These are phyloP conservation scores for Bipolaris oryzae DNA, from an alignment of 2,329 filamentous ascomycete genomes.

Conservation along the genomic window DNA sequence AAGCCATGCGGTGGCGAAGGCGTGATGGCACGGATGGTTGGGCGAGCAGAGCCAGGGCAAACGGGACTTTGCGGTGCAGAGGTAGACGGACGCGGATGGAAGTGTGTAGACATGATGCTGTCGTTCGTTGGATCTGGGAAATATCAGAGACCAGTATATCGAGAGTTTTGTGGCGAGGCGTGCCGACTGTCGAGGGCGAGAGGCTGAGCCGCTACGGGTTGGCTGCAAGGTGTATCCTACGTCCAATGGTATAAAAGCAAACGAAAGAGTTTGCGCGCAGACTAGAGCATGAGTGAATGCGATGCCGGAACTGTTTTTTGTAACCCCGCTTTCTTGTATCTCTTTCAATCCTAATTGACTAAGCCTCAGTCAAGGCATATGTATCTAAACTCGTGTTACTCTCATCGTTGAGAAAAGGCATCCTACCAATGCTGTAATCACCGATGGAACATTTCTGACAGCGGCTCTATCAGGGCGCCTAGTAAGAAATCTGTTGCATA, in stretches of 20 bases:
- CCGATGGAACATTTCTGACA: too few species aligned
- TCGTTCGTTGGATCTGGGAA: not conserved
- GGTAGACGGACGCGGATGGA: slow-evolving; percentile 15
- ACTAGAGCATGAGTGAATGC: not conserved
- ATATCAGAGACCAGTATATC: not conserved
- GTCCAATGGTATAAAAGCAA: not conserved
- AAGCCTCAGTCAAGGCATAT: too few species aligned
- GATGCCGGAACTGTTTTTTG: not conserved
- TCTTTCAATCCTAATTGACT: too few species aligned
- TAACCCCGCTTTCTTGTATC: too few species aligned
- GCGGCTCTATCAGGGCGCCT: too few species aligned
- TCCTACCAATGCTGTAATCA: too few species aligned
- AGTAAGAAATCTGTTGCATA: not conserved
- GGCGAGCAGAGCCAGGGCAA: slow-evolving; percentile 30
- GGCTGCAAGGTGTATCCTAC: not conserved
- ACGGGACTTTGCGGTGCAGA: slow-evolving; percentile 11
- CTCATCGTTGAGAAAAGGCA: too few species aligned
- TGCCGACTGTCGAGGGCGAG: not conserved
- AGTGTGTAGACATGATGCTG: slow-evolving; percentile 9
- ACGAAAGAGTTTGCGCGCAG: not conserved
- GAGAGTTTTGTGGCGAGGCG: not conserved
- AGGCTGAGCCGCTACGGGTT: not conserved
- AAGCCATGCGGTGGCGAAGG: slow-evolving; percentile 32
- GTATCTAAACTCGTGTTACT: too few species aligned
- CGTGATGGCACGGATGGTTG: slow-evolving; percentile 37